These are phyloP conservation scores for Petunia hybrid DNA, from an alignment of 305 asterid species.

Conservation along the genomic window DNA sequence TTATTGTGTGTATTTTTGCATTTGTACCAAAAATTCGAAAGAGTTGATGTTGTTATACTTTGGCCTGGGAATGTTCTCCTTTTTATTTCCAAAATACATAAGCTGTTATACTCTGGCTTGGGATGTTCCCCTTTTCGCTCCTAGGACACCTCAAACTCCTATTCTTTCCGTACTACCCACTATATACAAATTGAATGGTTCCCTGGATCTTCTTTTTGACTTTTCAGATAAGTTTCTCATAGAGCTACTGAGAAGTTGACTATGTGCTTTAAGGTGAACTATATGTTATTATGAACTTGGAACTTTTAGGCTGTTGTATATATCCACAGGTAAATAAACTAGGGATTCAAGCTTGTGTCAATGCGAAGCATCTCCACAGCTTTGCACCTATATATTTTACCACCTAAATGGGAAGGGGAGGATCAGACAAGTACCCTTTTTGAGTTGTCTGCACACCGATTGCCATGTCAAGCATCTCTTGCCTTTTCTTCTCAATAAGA, in stretches of 20 bases:
- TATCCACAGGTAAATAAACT: background rate
- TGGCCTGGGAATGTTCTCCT: background rate
- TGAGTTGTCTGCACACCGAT: background rate
- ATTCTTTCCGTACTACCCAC: background rate
- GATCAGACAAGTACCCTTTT: background rate
- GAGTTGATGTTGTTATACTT: background rate
- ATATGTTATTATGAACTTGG: background rate
- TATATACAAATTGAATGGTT: background rate
- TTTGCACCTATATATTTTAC: background rate
- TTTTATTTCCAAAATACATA: background rate
- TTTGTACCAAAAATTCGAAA: too few relatives aligned
- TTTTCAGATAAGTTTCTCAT: background rate
- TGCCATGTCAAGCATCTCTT: background rate
- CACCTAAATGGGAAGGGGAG: background rate
- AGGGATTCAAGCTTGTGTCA: background rate
- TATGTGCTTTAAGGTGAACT: background rate
- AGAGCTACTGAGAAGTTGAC: background rate
- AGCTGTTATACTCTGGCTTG: background rate
- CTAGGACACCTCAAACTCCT: background rate
- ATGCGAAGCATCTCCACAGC: background rate
- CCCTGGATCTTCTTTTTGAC: background rate
- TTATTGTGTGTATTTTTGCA: too few relatives aligned
- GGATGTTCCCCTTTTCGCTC: background rate
- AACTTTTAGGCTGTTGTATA: constrained; percentile 4
- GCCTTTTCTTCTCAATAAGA: background rate